Evolutionary conservation across 2,329 filamentous ascomycete genomes (phyloP).

Genomic region (Trichoderma simmonsii): DNA sequence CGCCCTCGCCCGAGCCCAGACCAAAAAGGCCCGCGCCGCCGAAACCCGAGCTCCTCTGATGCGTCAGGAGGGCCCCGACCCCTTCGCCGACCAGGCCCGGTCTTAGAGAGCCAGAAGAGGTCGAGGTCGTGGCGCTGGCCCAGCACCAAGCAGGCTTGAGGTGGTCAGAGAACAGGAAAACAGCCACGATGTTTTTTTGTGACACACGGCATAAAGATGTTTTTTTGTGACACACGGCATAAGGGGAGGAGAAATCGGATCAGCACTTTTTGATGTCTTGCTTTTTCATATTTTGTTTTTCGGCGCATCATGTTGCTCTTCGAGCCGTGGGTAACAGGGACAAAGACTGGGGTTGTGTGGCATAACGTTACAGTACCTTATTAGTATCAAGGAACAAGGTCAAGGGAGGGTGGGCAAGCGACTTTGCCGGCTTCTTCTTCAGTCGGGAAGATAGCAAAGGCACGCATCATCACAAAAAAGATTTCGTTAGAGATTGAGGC

Average conservation of each 20-base stretch:
- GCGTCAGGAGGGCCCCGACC: conserved; percentile 31
- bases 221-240: background rate
- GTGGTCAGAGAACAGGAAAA: background rate
- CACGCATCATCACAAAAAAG: background rate
- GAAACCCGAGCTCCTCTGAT: conserved; percentile 38
- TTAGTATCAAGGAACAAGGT: background rate
- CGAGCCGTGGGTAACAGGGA: conserved; percentile 13
- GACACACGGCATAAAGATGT: conserved; percentile 1
- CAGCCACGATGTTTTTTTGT: background rate
- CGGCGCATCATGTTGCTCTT: conserved; percentile 15
- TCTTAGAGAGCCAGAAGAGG: conserved; percentile 25
- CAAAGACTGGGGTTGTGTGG: background rate
- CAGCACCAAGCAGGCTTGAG: conserved; percentile 15
- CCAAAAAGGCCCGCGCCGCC: conserved; percentile 40
- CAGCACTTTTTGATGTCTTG: conserved; percentile 11
- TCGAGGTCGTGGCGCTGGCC: background rate
- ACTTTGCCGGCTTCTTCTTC: background rate
- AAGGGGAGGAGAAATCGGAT: background rate
- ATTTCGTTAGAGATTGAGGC: conserved; percentile 1
- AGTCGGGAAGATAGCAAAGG: background rate
- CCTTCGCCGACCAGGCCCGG: conserved; percentile 38
- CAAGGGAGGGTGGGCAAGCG: background rate
- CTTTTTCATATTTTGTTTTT: conserved; percentile 1
- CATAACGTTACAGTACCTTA: background rate
- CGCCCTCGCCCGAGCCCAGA: conserved; percentile 48